Base-by-base conservation (phyloP, 176 grass and related monocot genomes). In the Carex myosuroides region DNA sequence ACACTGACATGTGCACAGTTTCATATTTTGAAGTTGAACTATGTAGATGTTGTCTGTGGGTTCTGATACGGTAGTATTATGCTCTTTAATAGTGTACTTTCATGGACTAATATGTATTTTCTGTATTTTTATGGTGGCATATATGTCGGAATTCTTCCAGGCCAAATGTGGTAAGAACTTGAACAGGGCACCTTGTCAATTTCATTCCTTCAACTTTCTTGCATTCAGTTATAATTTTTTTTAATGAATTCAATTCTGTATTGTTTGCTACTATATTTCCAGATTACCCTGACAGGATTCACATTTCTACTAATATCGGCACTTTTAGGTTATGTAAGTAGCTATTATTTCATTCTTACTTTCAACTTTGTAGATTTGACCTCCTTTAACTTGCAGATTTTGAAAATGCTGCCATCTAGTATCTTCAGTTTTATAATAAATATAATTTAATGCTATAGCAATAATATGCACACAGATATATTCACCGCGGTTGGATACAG, bases 241-340 rank as follows among this genome's bases (percentile, higher is more conserved):
- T 39, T 39, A 39, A 39, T 39, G 37, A 39, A 39, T 39, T 81
- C 9, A 2, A 50, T 54, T 92, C 53, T 46, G 21, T 75, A 26
- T 85, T 72, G 62, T 87, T 17, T 5, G 44, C 77, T 65, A 16
- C 66, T 62, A 83, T 74, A 73, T 33, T 90, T 89, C 78, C 91
- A 98, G 95, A 95, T 98, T 81, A 98, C 95, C 30, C 89, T 98
- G 61, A 98, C 50, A 55, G 95, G 92, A 70, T 98, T 98, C 81
- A 92, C 89, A 71, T 93, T 95, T 87, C 83, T 98, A 81, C 50
- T 84, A 16, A 64, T 87, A 80, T 98, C 95, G 9, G 86, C 95
- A 74, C 48, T 95, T 74, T 89, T 98, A 90, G 89, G 95, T 69
- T 95, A 98, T 93, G 95, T 98, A 86, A 98, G 92, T 90, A 22